phyloP scores from a whole-genome alignment of 805 yeast genomes.

The Novakomyces olei region DNA sequence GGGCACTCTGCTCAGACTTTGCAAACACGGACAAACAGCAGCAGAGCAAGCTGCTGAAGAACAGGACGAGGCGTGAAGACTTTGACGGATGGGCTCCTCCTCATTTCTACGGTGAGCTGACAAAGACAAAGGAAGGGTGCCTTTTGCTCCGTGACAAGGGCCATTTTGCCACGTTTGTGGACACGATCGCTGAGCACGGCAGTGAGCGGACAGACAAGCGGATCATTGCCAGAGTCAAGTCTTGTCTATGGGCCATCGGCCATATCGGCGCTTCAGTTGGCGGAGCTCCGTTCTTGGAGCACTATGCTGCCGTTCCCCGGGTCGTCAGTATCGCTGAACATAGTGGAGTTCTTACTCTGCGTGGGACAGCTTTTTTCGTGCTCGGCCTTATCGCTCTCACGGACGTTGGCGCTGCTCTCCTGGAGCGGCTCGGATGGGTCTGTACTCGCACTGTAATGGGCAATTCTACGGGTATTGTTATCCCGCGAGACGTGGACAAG shows the following conservation, averaged over 20 bases:
- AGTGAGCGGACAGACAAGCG: constrained; percentile 16
- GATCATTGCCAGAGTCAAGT: constrained; percentile 31
- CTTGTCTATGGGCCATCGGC: constrained; percentile 73
- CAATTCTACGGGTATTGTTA: constrained; percentile 15
- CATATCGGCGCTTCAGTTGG: constrained; percentile 49
- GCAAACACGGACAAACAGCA: background rate
- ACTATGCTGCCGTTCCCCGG: constrained; percentile 26
- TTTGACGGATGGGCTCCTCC: constrained; percentile 19
- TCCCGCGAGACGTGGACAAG: constrained; percentile 6
- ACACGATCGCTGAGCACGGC: constrained; percentile 12
- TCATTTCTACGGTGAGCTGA: constrained; percentile 62
- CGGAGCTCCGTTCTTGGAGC: constrained; percentile 43
- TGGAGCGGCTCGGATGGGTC: constrained; percentile 65
- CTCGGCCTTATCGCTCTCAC: constrained; percentile 56
- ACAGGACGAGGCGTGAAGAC: background rate
- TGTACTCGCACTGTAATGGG: constrained; percentile 25
- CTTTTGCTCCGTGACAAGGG: constrained; percentile 32
- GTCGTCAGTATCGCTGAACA: constrained; percentile 29
- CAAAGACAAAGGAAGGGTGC: constrained; percentile 63
- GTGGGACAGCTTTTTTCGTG: constrained; percentile 57
- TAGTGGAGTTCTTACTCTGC: constrained; percentile 34
- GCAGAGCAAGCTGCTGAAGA: background rate
- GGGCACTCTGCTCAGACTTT: constrained; percentile 4
- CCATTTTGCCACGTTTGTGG: constrained; percentile 14
- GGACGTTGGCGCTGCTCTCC: constrained; percentile 56